A percentile compares a stretch with the other conserved stretches of the same genome.
Evolutionary conservation across 1,284 basidiomycete species (phyloP).

Genomic region (Rhodotorula sp.): DNA sequence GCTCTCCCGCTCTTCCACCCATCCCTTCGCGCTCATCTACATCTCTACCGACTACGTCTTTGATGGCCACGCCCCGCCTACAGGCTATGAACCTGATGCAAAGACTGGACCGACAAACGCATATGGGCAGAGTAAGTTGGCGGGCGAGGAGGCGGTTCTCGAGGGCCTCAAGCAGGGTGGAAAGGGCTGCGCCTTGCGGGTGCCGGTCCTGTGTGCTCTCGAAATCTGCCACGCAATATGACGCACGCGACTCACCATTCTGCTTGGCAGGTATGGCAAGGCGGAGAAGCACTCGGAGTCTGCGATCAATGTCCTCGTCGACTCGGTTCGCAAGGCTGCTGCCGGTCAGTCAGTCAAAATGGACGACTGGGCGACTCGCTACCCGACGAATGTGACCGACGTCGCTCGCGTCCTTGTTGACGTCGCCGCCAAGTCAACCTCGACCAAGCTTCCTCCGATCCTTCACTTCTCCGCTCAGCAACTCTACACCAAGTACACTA

Average conservation of each 20-base stretch:
- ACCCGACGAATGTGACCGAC: slow-evolving; percentile 65
- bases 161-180: slow-evolving; percentile 51
- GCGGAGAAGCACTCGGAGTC: slow-evolving; percentile 70
- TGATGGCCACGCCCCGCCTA: slow-evolving; percentile 66
- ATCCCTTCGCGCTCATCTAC: slow-evolving; percentile 31
- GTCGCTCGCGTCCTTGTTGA: slow-evolving; percentile 53
- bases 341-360: slow-evolving; percentile 66
- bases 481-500: slow-evolving; percentile 79
- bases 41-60: slow-evolving; percentile 71
- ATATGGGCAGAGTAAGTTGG: slow-evolving; percentile 72
- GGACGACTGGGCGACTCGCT: slow-evolving; percentile 80
- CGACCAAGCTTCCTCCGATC: slow-evolving; percentile 59
- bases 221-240: no score
- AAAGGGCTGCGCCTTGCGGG: slow-evolving; percentile 64
- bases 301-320: slow-evolving; percentile 73
- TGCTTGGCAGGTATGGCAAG: slow-evolving; percentile 69
- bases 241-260: neutral
- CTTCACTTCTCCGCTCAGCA: slow-evolving; percentile 70
- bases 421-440: slow-evolving; percentile 56
- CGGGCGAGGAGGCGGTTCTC: slow-evolving; percentile 67
- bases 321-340: slow-evolving; percentile 71
- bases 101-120: slow-evolving; percentile 70
- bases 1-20: slow-evolving; percentile 57
- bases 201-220: slow-evolving; percentile 68
- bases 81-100: slow-evolving; percentile 61